These are phyloP conservation scores for Castanea mollissima DNA, from an alignment of 306 rosid genomes.

Conservation along the genomic window DNA sequence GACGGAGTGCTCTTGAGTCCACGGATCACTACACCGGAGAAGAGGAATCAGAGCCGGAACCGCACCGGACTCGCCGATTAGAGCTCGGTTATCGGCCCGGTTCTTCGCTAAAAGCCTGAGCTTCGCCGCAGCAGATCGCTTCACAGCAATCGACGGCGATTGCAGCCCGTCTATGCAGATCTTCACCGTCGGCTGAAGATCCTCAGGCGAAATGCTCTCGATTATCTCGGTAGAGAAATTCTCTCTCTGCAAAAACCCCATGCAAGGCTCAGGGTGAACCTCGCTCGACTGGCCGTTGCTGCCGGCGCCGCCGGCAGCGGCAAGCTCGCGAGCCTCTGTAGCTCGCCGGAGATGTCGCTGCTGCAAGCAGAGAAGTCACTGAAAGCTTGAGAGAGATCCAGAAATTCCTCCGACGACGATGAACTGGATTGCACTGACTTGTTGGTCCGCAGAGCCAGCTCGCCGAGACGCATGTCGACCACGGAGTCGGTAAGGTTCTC, in stretches of 20 bases:
- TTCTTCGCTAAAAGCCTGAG: slow-evolving; percentile 88
- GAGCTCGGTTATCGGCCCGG: slow-evolving; percentile 70
- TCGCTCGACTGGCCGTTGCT: slow-evolving; percentile 15
- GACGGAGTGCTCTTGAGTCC: slow-evolving; percentile 94
- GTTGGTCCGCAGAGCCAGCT: slow-evolving; percentile 59
- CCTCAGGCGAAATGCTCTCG: slow-evolving; percentile 98
- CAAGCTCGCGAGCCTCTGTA: slow-evolving; percentile 68
- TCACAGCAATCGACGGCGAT: slow-evolving; percentile 68
- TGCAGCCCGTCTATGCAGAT: slow-evolving; percentile 81
- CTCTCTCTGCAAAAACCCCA: slow-evolving; percentile 83
- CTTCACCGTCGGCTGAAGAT: slow-evolving; percentile 96
- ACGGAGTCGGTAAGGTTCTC: slow-evolving; percentile 80
- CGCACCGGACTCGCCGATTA: slow-evolving; percentile 93
- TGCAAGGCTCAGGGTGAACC: slow-evolving; percentile 70
- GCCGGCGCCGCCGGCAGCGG: not conserved
- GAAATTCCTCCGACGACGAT: slow-evolving; percentile 52
- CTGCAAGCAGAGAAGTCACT: slow-evolving; percentile 88
- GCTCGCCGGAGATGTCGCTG: slow-evolving; percentile 91
- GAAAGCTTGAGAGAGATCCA: slow-evolving; percentile 84
- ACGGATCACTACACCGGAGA: slow-evolving; percentile 86
- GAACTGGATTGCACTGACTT: slow-evolving; percentile 33
- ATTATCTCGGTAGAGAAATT: slow-evolving; percentile 89
- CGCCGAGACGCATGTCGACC: slow-evolving; percentile 84
- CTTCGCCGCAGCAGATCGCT: slow-evolving; percentile 95
- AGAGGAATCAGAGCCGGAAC: slow-evolving; percentile 82